Evolutionary conservation across 2,329 filamentous ascomycete species (phyloP), one percentile per base, ranked within the genome.

Genomic region (Delphinella strobiligena): DNA sequence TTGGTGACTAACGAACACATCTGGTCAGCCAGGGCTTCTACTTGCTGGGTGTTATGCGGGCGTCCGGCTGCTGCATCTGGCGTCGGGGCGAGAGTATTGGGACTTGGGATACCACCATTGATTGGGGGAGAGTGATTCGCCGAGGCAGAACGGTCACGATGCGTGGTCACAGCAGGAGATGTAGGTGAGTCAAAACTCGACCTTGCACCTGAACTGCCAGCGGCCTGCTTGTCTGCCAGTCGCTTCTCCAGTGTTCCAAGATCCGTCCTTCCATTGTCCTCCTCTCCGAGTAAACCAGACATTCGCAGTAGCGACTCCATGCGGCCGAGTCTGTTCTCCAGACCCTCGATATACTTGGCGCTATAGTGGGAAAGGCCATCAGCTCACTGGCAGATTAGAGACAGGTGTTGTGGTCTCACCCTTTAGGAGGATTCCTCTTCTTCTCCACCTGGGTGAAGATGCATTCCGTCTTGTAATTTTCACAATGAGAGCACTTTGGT

Each of bases 1-100:
- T 94, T 96, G 1, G 89, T 96, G 19, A 98, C 88, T 22, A 98
- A 66, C 2, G 88, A 95, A 61, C 89, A 96, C 91, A 98, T 96
- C 82, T 95, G 91, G 63, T 98, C 91, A 1, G 89, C 94, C 42
- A 98, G 63, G 2, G 79, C 80, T 58, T 93, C 88, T 1, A 93
- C 83, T 52, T 93, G 82, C 60, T 57, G 34, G 61, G 59, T 9
- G 24, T 37, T 31, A 29, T n/a, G 69, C 36, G 55, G 56, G 33
- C 37, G 41, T 57, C 62, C 53, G 42, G 31, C 43, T 16, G 38
- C 24, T 7, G 55, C 60, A 39, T 71, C 67, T 17, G 62, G 58
- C 36, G 68, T 74, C 31, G 56, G 62, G 2, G 72, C 67, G 18
- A 62, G 57, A 36, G 69, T 73, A 31, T 58, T 62, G 2, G 73